A percentile compares a stretch with the other conserved stretches of the same genome.
Evolutionary conservation across 768 basidiomycete species (phyloP).

Genomic region (Galerina sulciceps): DNA sequence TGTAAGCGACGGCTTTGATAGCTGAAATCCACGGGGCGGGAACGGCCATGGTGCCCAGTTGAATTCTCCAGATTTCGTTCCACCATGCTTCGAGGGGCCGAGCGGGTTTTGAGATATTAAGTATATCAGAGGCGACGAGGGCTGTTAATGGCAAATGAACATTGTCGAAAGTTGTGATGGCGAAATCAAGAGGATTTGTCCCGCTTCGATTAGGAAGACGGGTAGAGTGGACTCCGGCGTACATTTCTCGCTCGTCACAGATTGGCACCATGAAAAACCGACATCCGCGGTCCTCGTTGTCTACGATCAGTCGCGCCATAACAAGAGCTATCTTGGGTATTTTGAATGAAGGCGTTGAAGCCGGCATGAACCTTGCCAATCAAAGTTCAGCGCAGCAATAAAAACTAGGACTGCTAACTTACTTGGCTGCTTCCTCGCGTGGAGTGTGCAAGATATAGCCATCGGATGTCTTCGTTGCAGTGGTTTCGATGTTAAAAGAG

Average conservation of each 20-base stretch:
- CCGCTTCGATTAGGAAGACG: conserved; percentile 56
- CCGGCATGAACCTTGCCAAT: conserved; percentile 57
- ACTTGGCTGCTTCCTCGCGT: conserved; percentile 64
- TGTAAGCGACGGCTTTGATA: conserved; percentile 56
- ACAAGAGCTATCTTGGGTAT: conserved; percentile 61
- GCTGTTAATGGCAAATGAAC: conserved; percentile 55
- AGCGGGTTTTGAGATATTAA: conserved; percentile 41
- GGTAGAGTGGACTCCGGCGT: conserved; percentile 52
- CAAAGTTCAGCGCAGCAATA: conserved; percentile 1
- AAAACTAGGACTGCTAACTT: conserved; percentile 18
- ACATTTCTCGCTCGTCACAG: conserved; percentile 57
- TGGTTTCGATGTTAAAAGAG: conserved; percentile 64
- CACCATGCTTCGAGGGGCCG: conserved; percentile 55
- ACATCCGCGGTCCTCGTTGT: conserved; percentile 52
- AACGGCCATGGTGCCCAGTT: conserved; percentile 56
- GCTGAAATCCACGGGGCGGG: conserved; percentile 54
- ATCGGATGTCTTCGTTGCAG: conserved; percentile 50
- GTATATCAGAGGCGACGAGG: conserved; percentile 49
- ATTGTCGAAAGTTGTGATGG: conserved; percentile 58
- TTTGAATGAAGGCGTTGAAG: conserved; percentile 55
- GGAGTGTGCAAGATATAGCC: conserved; percentile 63
- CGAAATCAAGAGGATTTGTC: conserved; percentile 57
- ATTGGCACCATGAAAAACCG: conserved; percentile 61
- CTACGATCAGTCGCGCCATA: conserved; percentile 58
- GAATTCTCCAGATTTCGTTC: conserved; percentile 59